Evolutionary conservation across 805 yeast species (phyloP), one percentile per base, ranked within the genome.

Genomic region (Ogataea corticis): DNA sequence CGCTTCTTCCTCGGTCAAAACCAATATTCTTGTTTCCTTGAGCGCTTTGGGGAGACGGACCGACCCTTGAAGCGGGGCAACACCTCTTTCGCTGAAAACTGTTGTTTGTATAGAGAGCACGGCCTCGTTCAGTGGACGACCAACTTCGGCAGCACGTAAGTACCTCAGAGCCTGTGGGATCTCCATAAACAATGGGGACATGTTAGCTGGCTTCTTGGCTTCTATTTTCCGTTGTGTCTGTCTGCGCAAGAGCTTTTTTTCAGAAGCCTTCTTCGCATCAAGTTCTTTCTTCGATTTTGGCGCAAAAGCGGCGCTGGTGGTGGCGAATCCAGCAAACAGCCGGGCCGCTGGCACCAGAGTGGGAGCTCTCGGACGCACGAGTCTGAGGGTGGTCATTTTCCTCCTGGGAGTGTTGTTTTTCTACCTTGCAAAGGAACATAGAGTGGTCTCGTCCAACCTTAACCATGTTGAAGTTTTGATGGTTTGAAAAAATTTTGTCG

Each of bases 61-160:
- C 4, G 81, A 73, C 12, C 97, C 97, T 25, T 72, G 70, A 42
- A 91, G 66, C 19, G 88, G 86, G 29, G 83, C 80, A 17, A 86
- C 82, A 54, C 97, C 96, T 60, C 79, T 82, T 48, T 85, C 92
- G 16, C 84, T 80, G 10, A 83, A 76, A 25, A 90, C 72, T 14
- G 79, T 70, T 14, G 87, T 75, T 42, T 84, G 79, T 44, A 87
- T 66, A 14, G 86, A 72, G 33, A 92, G 72, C 18, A 91, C 83
- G 17, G 92, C 82, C 55, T 82, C 81, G n/a, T 76, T 68, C 4
- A 75, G 70, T 2, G 92, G 80, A 59, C 86, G 80, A 4, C 99
- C 98, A 4, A 90, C 95, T 65, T 90, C 97, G 4, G 90, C 80
- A 0, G 98, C 96, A 51, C 97, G 75, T 45, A 92, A 62, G 59